Percentiles rank a stretch among this genome's conserved stretches.
These are phyloP conservation scores for Zanthoxylum bungeanum DNA, from an alignment of 345 rosid species.

Conservation along the genomic window DNA sequence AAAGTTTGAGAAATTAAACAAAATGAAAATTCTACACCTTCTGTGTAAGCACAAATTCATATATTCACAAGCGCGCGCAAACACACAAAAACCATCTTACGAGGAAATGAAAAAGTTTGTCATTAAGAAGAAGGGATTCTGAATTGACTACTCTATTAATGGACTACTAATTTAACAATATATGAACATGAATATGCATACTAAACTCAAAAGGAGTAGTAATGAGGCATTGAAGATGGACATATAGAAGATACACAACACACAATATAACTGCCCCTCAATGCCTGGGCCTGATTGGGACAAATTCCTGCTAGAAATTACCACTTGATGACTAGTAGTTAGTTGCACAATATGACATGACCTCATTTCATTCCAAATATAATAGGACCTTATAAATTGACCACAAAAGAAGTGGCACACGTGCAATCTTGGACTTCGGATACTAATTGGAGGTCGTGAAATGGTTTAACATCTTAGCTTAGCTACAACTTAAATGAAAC, in stretches of 20 bases:
- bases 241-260: not conserved
- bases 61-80: no score
- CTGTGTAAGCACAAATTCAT: not conserved
- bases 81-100: not conserved
- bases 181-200: not conserved
- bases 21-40: not conserved
- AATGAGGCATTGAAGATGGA: not conserved
- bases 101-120: not conserved
- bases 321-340: not conserved
- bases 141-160: not conserved
- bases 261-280: not conserved
- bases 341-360: not conserved
- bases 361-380: not conserved
- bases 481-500: not conserved
- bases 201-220: not conserved
- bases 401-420: not conserved
- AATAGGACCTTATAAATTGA: no score
- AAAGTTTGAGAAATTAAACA: constrained; percentile 2
- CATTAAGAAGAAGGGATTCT: not conserved
- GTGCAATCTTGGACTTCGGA: not conserved
- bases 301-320: constrained; percentile 1
- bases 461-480: not conserved
- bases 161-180: not conserved
- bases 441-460: not conserved
- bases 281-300: not conserved